Evolutionary conservation across 129 eudicot genomes (phyloP), one percentile per base, ranked within the genome.

Genomic region (Flaveria brownii): DNA sequence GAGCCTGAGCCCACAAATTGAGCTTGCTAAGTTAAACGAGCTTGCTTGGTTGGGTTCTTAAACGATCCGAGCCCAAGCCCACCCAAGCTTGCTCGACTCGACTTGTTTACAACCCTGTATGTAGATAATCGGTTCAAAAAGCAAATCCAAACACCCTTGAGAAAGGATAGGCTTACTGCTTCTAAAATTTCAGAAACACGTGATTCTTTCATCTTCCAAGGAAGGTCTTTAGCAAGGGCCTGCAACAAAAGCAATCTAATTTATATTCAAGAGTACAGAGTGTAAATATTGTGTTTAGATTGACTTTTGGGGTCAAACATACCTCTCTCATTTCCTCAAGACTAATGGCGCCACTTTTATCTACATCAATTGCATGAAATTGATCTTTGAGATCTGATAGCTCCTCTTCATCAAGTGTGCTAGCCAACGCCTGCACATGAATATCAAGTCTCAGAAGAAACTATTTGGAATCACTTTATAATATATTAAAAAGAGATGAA

Each of bases 241-340:
- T 94, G 70, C 42, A 52, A 73, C n/a, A 73, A 73, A 51, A 73
- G 23, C 16, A 15, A 43, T 7, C 49, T 65, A 20, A 42, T 55
- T 41, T 39, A 77, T 14, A 25, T 2, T n/a, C n/a, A 39, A 39
- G 50, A 33, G n/a, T 57, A 70, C 39, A 46, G n/a, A 61, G 46
- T 57, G 39, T 36, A 26, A 45, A 56, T n/a, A 33, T 22, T 36
- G 22, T 54, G 55, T 69, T 42, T 46, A 47, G 26, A 47, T 60
- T 59, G 55, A 59, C 14, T 33, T 70, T 46, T 71, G 71, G 52
- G 71, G 54, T 70, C 64, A 71, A 70, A 60, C 49, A 36, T 68
- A 90, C 98, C 98, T 87, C 88, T 83, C 87, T 84, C 99, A 94
- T 91, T 86, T 94, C 99, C 82, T 94, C 99, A 59, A 94, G 97